Conservation (phyloP, 495 filamentous ascomycete genomes). For the Xylaria intraflava region DNA sequence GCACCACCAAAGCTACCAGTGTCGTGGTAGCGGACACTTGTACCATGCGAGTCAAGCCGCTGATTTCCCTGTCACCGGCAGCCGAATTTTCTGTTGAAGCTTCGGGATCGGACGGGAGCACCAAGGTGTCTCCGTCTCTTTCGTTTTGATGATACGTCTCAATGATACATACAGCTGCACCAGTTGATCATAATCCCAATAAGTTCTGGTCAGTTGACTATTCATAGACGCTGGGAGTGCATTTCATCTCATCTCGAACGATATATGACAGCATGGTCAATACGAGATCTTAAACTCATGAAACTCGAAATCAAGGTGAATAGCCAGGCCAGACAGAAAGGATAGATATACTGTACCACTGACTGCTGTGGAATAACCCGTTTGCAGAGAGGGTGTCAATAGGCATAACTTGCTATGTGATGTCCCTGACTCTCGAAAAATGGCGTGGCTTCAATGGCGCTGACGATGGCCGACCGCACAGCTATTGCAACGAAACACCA, state of each 20-base stretch:
- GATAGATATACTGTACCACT: constrained; percentile 7
- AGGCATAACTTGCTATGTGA: constrained; percentile 62
- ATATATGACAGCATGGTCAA: background rate
- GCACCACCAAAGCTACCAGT: constrained; percentile 80
- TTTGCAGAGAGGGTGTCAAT: constrained; percentile 2
- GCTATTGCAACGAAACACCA: constrained; percentile 35
- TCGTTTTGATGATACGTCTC: constrained; percentile 64
- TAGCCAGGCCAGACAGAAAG: constrained; percentile 1
- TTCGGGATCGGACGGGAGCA: constrained; percentile 22
- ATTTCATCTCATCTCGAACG: constrained; percentile 4
- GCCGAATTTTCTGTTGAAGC: constrained; percentile 44
- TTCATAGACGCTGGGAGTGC: background rate
- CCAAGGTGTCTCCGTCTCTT: constrained; percentile 23
- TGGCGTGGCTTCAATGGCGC: constrained; percentile 84
- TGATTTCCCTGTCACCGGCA: constrained; percentile 42
- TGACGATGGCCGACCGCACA: constrained; percentile 79
- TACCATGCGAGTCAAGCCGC: constrained; percentile 75
- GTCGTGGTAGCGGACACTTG: constrained; percentile 70
- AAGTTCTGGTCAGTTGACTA: constrained; percentile 16
- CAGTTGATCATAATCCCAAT: constrained; percentile 36
- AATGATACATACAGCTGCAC: constrained; percentile 91
- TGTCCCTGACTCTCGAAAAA: constrained; percentile 80
- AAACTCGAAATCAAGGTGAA: constrained; percentile 1
- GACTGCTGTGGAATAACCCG: background rate
- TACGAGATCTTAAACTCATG: background rate